Percentiles rank a stretch among this genome's conserved stretches.
phyloP scores from a whole-genome alignment of 345 rosid species.

The Brassica carinata region DNA sequence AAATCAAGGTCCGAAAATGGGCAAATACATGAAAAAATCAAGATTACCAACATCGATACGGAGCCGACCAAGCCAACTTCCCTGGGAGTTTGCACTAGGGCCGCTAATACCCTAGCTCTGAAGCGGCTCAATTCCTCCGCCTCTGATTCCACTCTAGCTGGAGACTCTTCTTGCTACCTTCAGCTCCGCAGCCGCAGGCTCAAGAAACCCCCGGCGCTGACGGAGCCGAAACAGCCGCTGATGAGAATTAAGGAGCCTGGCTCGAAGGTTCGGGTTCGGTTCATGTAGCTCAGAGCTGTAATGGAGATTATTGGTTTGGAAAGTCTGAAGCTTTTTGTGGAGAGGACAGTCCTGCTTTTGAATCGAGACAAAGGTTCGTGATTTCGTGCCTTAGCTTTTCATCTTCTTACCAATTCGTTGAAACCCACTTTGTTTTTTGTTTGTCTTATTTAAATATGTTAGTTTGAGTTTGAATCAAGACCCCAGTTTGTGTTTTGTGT shows the following conservation, averaged over 20 bases:
- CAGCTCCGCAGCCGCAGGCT: slow-evolving; percentile 74
- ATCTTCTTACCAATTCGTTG: slow-evolving; percentile 1
- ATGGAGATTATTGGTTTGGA: slow-evolving; percentile 20
- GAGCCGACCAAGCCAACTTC: slow-evolving; percentile 32
- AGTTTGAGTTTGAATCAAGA: background rate
- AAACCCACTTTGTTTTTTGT: background rate
- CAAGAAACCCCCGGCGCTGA: slow-evolving; percentile 42
- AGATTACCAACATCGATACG: slow-evolving; percentile 34
- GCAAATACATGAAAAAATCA: slow-evolving; percentile 48
- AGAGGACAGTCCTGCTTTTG: slow-evolving; percentile 53
- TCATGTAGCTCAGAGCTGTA: background rate
- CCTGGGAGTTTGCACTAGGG: slow-evolving; percentile 44
- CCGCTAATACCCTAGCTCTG: slow-evolving; percentile 49
- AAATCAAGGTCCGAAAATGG: slow-evolving; percentile 24
- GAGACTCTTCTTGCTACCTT: slow-evolving; percentile 52
- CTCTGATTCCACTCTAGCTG: slow-evolving; percentile 10
- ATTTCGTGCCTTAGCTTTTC: slow-evolving; percentile 12
- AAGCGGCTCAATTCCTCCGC: slow-evolving; percentile 40
- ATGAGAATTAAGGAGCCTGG: slow-evolving; percentile 21
- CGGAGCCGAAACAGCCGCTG: slow-evolving; percentile 20
- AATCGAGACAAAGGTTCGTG: slow-evolving; percentile 52
- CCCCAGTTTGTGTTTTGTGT: background rate
- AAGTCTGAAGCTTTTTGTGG: slow-evolving; percentile 47
- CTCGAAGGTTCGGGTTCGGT: slow-evolving; percentile 31
- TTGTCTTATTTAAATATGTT: background rate